Evolutionary conservation across 2,329 filamentous ascomycete species (phyloP).

Genomic region (Colletotrichum orbiculare): DNA sequence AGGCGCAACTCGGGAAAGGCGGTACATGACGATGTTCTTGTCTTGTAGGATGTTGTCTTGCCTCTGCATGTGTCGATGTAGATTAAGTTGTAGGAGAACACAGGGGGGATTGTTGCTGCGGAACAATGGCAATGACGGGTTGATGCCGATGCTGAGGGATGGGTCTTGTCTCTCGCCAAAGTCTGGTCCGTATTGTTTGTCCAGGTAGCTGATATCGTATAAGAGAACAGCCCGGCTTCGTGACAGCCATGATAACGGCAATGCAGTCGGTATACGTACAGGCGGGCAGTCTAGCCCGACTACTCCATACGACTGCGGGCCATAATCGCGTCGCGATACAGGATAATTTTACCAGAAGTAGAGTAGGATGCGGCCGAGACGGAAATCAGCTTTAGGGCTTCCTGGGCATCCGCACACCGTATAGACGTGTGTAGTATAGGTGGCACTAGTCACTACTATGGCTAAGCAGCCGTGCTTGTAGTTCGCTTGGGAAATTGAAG

Average conservation of each 20-base stretch:
- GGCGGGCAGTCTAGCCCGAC: slow-evolving; percentile 1
- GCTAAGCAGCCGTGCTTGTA: background rate
- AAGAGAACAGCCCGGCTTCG: too few relatives aligned
- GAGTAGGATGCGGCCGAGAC: slow-evolving; percentile 15
- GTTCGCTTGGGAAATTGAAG: background rate
- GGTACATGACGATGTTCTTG: too few relatives aligned
- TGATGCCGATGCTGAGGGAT: too few relatives aligned
- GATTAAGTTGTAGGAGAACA: background rate
- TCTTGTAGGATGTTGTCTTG: too few relatives aligned
- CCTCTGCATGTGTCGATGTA: too few relatives aligned
- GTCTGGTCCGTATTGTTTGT: too few relatives aligned
- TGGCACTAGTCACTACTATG: too few relatives aligned
- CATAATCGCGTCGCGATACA: slow-evolving; percentile 11
- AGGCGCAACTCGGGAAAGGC: too few relatives aligned
- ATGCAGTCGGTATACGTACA: background rate
- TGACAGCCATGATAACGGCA: too few relatives aligned
- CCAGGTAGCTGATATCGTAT: background rate
- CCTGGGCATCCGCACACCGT: too few relatives aligned
- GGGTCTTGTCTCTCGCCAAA: background rate
- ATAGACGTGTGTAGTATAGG: too few relatives aligned
- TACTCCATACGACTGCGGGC: background rate
- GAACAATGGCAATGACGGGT: slow-evolving; percentile 18
- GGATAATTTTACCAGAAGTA: slow-evolving; percentile 8
- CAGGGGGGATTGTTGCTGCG: slow-evolving; percentile 3
- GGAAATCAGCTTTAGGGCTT: slow-evolving; percentile 11